A percentile compares a stretch with the other conserved stretches of the same genome.
Conservation (phyloP, 2,329 filamentous ascomycete genomes). For the Sarocladiaceae sp. region DNA sequence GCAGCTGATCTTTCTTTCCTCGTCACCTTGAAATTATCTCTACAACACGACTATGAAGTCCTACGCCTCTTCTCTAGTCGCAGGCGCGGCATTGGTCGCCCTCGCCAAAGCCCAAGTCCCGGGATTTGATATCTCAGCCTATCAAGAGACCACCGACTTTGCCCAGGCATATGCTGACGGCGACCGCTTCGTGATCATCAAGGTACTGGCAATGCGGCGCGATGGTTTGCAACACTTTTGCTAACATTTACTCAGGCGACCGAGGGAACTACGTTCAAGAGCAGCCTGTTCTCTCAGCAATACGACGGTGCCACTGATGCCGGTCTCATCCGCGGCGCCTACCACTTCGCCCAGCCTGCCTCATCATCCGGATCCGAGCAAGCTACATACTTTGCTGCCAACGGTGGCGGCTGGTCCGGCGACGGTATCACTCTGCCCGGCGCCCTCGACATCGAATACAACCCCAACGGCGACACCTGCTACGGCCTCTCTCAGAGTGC, state of each 20-base stretch:
- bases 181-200: constrained; percentile 40
- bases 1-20: too few species aligned
- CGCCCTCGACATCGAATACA: constrained; percentile 51
- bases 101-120: constrained; percentile 19
- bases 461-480: constrained; percentile 33
- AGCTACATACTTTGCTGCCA: constrained; percentile 45
- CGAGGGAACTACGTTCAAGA: constrained; percentile 43
- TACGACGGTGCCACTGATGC: constrained; percentile 45
- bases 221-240: too few species aligned
- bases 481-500: constrained; percentile 36
- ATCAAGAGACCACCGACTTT: constrained; percentile 33
- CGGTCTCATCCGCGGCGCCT: constrained; percentile 49
- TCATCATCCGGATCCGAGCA: constrained; percentile 40
- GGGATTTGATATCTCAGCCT: constrained; percentile 38
- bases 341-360: constrained; percentile 50
- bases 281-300: constrained; percentile 39
- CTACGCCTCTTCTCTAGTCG: constrained; percentile 1
- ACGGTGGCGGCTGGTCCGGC: constrained; percentile 49
- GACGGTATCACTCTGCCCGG: constrained; percentile 52
- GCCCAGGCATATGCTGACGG: constrained; percentile 29
- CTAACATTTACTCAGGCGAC: constrained; percentile 36
- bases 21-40: too few species aligned
- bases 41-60: constrained; percentile 16
- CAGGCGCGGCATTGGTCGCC: constrained; percentile 8
- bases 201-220: too few species aligned